Conservation (phyloP, 768 basidiomycete species). For the Paxillus rubicundulus region DNA sequence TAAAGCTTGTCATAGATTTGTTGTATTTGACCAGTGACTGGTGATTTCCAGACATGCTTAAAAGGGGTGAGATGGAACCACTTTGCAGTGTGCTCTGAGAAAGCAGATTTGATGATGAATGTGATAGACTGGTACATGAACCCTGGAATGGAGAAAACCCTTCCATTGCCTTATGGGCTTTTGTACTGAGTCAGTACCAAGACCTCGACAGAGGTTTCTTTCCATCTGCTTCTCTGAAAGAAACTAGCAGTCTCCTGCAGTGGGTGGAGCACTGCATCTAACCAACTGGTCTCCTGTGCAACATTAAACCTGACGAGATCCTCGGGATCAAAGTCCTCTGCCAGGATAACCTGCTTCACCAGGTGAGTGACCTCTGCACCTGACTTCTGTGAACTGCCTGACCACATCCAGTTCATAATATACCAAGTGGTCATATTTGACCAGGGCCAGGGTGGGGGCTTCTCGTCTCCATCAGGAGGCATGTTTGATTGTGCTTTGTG, state of each 20-base stretch:
- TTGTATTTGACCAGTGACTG: constrained; percentile 3
- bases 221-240: background rate
- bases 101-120: constrained; percentile 7
- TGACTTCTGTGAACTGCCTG: background rate
- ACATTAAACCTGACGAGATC: background rate
- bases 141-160: background rate
- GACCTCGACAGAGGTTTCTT: background rate
- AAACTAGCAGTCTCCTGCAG: too few relatives aligned
- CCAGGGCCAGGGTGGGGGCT: constrained; percentile 4
- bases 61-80: constrained; percentile 27
- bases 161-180: background rate
- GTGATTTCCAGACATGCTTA: constrained; percentile 19
- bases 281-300: background rate
- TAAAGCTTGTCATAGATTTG: constrained; percentile 24
- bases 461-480: too few relatives aligned
- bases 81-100: constrained; percentile 5
- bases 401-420: constrained; percentile 1
- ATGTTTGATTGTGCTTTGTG: too few relatives aligned
- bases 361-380: background rate
- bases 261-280: too few relatives aligned
- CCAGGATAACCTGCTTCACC: constrained; percentile 3
- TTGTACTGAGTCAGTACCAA: background rate
- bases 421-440: constrained; percentile 2
- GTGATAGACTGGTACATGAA: constrained; percentile 18
- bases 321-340: background rate